These are phyloP conservation scores for Tricholoma flavovirens DNA, from an alignment of 768 basidiomycete species.

Conservation along the genomic window DNA sequence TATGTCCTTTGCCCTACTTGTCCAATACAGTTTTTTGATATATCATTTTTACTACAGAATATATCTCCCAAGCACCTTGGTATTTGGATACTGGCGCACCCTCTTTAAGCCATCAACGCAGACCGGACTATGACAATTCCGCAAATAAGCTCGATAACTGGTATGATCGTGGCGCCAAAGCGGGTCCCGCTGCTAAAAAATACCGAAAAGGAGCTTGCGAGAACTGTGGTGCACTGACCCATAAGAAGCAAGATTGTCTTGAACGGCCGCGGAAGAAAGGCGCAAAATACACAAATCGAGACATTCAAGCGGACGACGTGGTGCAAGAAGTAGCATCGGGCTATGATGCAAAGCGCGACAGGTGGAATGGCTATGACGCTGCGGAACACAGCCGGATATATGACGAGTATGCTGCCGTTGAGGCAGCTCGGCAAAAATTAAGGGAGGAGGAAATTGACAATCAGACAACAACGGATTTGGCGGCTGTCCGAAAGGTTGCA, in stretches of 20 bases:
- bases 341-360: slow-evolving; percentile 92
- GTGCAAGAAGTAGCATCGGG: slow-evolving; percentile 71
- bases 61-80: slow-evolving; percentile 99
- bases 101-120: slow-evolving; percentile 91
- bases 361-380: slow-evolving; percentile 98
- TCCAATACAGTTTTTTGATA: slow-evolving; percentile 3
- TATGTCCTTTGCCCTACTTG: slow-evolving; percentile 33
- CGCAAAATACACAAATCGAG: slow-evolving; percentile 84
- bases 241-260: slow-evolving; percentile 86
- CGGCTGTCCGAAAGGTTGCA: slow-evolving; percentile 90
- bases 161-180: slow-evolving; percentile 83
- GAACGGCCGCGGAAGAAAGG: slow-evolving; percentile 96
- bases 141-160: slow-evolving; percentile 76
- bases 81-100: slow-evolving; percentile 94
- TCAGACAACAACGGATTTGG: slow-evolving; percentile 87
- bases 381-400: slow-evolving; percentile 81
- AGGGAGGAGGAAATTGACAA: slow-evolving; percentile 98
- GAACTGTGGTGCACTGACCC: slow-evolving; percentile 97
- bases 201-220: slow-evolving; percentile 98
- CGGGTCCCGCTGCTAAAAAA: slow-evolving; percentile 92
- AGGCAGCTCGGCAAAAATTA: slow-evolving; percentile 83
- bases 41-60: slow-evolving; percentile 50
- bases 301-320: slow-evolving; percentile 90
- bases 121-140: slow-evolving; percentile 55
- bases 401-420: slow-evolving; percentile 91